These are phyloP conservation scores for Polychaeton citri DNA, from an alignment of 2,329 filamentous ascomycete genomes.

Conservation along the genomic window DNA sequence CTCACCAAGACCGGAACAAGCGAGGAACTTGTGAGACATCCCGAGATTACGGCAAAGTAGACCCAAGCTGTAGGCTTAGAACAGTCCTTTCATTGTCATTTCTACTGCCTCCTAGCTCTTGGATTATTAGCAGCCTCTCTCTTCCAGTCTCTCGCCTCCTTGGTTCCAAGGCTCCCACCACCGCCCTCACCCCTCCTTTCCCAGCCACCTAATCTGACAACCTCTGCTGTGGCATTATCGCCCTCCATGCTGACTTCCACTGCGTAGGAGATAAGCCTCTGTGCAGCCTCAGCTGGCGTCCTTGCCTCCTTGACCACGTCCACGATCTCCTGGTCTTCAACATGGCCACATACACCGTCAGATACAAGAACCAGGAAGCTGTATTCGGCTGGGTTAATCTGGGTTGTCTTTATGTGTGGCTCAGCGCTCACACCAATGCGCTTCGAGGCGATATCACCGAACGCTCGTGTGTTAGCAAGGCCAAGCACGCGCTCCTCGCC, in stretches of 20 bases:
- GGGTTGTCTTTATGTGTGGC: slow-evolving; percentile 69
- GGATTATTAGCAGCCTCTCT: slow-evolving; percentile 71
- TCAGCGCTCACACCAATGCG: slow-evolving; percentile 89
- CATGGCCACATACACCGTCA: slow-evolving; percentile 75
- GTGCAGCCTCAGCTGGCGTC: slow-evolving; percentile 76
- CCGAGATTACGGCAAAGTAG: too few relatives aligned
- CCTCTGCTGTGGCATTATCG: slow-evolving; percentile 52
- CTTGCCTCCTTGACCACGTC: slow-evolving; percentile 88
- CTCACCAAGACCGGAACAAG: too few relatives aligned
- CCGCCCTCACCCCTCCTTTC: slow-evolving; percentile 69
- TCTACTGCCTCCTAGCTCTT: slow-evolving; percentile 45
- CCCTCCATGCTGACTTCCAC: slow-evolving; percentile 61
- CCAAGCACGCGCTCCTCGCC: slow-evolving; percentile 92
- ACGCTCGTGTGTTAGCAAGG: slow-evolving; percentile 83
- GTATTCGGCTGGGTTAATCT: slow-evolving; percentile 73
- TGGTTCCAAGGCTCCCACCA: slow-evolving; percentile 76
- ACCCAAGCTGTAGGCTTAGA: too few relatives aligned
- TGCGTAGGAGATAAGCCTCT: slow-evolving; percentile 70
- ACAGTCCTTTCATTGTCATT: too few relatives aligned
- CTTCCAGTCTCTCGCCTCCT: slow-evolving; percentile 78
- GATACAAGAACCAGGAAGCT: slow-evolving; percentile 78
- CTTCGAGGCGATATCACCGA: slow-evolving; percentile 86
- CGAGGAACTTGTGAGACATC: too few relatives aligned
- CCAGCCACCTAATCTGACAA: slow-evolving; percentile 52
- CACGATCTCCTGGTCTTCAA: slow-evolving; percentile 89